Conservation (phyloP, 768 basidiomycete species). For the Rubroboletus satanas region DNA sequence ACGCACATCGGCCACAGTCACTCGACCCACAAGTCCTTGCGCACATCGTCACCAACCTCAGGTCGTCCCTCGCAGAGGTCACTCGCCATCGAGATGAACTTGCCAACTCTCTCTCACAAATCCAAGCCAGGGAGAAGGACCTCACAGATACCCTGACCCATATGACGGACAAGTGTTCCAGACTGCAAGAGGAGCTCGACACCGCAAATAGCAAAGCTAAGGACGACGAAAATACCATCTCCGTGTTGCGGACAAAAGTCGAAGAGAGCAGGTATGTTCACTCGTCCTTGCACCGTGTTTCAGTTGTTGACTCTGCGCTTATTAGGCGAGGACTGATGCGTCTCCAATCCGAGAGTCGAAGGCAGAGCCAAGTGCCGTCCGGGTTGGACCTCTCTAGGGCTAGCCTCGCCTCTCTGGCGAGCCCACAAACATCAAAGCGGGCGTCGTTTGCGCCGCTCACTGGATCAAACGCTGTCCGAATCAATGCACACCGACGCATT, state of each 20-base stretch:
- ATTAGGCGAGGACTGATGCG: slow-evolving; percentile 84
- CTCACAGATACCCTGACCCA: slow-evolving; percentile 59
- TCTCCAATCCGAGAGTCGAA: slow-evolving; percentile 71
- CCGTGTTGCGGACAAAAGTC: slow-evolving; percentile 73
- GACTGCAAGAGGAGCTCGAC: slow-evolving; percentile 54
- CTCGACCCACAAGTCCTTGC: slow-evolving; percentile 75
- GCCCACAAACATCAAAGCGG: slow-evolving; percentile 59
- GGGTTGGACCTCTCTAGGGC: slow-evolving; percentile 57
- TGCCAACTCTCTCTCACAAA: slow-evolving; percentile 44
- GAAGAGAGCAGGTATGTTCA: slow-evolving; percentile 74
- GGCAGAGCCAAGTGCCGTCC: slow-evolving; percentile 50
- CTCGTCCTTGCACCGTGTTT: background rate
- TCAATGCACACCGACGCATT: slow-evolving; percentile 61
- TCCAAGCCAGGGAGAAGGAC: slow-evolving; percentile 53
- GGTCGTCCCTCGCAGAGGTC: slow-evolving; percentile 57
- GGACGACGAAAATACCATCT: slow-evolving; percentile 77
- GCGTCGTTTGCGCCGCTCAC: slow-evolving; percentile 73
- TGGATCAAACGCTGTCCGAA: slow-evolving; percentile 44
- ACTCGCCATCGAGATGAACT: slow-evolving; percentile 73
- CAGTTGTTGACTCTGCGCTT: slow-evolving; percentile 7
- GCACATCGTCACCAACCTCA: slow-evolving; percentile 71
- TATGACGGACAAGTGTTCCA: slow-evolving; percentile 63
- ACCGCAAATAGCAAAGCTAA: slow-evolving; percentile 47
- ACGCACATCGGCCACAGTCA: slow-evolving; percentile 40
- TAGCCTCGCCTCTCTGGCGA: slow-evolving; percentile 34